Evolutionary conservation across 768 basidiomycete genomes (phyloP).

Genomic region (Mycena latifolia): DNA sequence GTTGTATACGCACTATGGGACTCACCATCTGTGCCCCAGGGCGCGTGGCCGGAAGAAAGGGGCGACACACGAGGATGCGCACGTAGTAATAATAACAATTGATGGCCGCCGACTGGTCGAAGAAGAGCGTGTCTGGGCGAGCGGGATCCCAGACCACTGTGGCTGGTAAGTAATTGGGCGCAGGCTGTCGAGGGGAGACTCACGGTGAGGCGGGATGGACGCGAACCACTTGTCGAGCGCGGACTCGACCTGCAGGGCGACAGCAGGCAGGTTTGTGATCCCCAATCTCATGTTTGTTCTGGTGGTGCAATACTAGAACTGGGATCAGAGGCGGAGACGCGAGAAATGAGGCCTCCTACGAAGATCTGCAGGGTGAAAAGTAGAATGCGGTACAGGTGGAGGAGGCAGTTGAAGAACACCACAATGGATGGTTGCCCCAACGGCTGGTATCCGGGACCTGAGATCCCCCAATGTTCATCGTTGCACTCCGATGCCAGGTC

Average conservation of each 20-base stretch:
- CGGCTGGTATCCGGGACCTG: neutral
- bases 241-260: neutral
- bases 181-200: neutral
- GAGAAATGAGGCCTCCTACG: too few relatives aligned
- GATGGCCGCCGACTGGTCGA: conserved; percentile 19
- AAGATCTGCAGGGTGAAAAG: neutral
- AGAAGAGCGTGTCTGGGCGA: neutral
- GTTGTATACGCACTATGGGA: too few relatives aligned
- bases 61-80: neutral
- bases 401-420: neutral
- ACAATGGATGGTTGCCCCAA: neutral
- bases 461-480: conserved; percentile 7
- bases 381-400: too few relatives aligned
- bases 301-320: neutral
- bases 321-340: neutral
- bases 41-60: neutral
- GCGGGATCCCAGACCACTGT: conserved; percentile 14
- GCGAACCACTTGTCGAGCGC: conserved; percentile 3
- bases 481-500: neutral
- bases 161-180: neutral
- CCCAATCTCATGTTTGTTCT: neutral
- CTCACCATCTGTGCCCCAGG: neutral
- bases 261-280: neutral
- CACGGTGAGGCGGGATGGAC: conserved; percentile 15
- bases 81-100: conserved; percentile 7